A percentile compares a stretch with the other conserved stretches of the same genome.
Conservation (phyloP, 2,329 filamentous ascomycete species). For the Exutisphaerella laricina region DNA sequence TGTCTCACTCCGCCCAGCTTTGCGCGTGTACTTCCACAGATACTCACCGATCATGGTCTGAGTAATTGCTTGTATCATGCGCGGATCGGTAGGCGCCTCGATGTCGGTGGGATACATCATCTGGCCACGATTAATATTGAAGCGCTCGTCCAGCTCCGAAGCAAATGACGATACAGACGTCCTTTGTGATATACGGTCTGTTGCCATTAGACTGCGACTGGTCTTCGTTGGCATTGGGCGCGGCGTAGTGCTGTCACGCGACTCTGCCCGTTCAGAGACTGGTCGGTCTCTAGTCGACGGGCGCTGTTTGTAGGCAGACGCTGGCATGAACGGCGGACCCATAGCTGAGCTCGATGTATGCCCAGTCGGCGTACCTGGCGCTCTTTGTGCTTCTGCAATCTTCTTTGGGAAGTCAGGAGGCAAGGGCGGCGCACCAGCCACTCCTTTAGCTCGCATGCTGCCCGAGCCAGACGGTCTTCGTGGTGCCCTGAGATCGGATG, state of each 20-base stretch:
- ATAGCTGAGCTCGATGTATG: conserved; percentile 49
- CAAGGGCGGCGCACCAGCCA: conserved; percentile 54
- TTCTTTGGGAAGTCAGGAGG: conserved; percentile 76
- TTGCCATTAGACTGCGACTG: conserved; percentile 28
- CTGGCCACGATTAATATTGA: conserved; percentile 61
- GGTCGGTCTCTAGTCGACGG: conserved; percentile 26
- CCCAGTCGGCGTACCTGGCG: conserved; percentile 31
- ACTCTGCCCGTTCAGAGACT: conserved; percentile 16
- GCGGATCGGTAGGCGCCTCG: conserved; percentile 70
- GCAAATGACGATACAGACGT: conserved; percentile 94
- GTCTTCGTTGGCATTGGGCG: conserved; percentile 42
- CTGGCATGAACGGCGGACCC: conserved; percentile 79
- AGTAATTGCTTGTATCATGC: conserved; percentile 98
- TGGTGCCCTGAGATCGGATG: conserved; percentile 15
- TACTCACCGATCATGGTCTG: conserved; percentile 99
- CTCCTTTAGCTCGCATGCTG: conserved; percentile 54
- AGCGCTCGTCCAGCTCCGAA: conserved; percentile 86
- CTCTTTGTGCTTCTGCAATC: conserved; percentile 71
- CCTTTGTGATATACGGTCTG: conserved; percentile 46
- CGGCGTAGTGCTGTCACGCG: conserved; percentile 53
- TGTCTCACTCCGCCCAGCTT: conserved; percentile 80
- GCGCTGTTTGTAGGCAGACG: conserved; percentile 59
- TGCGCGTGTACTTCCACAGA: conserved; percentile 98
- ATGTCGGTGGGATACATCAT: conserved; percentile 56
- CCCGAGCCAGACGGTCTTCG: conserved; percentile 65